Evolutionary conservation across 2,329 filamentous ascomycete species (phyloP), one percentile per base, ranked within the genome.

Genomic region (Akanthomyces uredinophilus): DNA sequence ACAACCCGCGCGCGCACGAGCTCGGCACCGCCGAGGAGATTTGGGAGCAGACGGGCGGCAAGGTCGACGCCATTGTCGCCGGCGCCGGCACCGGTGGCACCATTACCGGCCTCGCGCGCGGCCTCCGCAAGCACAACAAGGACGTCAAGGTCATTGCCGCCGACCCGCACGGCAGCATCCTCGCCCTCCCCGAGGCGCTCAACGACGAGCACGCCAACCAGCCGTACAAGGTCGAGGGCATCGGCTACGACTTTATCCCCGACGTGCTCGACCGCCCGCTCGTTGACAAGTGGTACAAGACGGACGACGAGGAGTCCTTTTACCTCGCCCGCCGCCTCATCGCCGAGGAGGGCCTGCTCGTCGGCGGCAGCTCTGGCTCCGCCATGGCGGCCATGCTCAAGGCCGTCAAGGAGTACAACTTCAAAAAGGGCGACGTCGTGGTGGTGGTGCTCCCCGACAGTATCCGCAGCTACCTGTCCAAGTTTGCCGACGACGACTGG

Each of bases 401-500:
- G 68, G 92, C 91, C 1, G 85, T 89, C 59, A 87, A 89, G 74
- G 92, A 96, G 53, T 79, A 90, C 60, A 81, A 83, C n/a, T 83
- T 96, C 66, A 84, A 85, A 65, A 90, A 93, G 73, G 90, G 90
- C 62, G 93, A 99, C 71, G 86, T 92, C 1, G 86, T 98, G 0
- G 95, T 99, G 32, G 92, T 97, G 32, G 80, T 99, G 59, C 81
- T 97, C 20, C 96, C 95, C 1, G 95, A 99, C 75, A 96, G 92
- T 78, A 98, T 99, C 73, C 86, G 95, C 71, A 97, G 92, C 77
- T 99, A 99, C 75, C 86, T 99, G 29, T 94, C 90, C 79, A 99
- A 99, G 84, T 99, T 99, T 73, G 92, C 92, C 67, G 95, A 99
- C 73, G 96, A 99, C 73, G 95, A 98, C 80, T 99, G 95, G 96